Conservation (phyloP, 2,329 filamentous ascomycete genomes). For the Calonectria pauciramosa region DNA sequence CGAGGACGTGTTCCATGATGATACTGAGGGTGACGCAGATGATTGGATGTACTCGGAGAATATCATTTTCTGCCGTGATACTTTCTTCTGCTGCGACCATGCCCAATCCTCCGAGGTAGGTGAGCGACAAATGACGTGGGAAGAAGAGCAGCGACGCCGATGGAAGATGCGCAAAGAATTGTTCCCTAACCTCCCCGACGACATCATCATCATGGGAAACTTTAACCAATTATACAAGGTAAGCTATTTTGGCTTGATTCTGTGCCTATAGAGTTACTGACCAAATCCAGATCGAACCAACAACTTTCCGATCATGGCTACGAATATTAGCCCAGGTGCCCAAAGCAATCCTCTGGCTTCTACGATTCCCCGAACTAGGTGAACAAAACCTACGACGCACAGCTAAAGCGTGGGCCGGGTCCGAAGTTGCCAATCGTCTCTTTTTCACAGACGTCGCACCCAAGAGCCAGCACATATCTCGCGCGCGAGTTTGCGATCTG, state of each 20-base stretch:
- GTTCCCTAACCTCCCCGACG: slow-evolving; percentile 85
- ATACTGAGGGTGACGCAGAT: slow-evolving; percentile 77
- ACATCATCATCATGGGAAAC: slow-evolving; percentile 93
- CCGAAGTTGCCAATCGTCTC: slow-evolving; percentile 87
- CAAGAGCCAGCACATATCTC: slow-evolving; percentile 92
- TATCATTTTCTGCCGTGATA: slow-evolving; percentile 93
- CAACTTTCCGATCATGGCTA: slow-evolving; percentile 95
- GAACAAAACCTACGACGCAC: slow-evolving; percentile 87
- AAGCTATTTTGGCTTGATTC: slow-evolving; percentile 44
- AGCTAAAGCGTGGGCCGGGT: slow-evolving; percentile 85
- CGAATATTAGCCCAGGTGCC: slow-evolving; percentile 89
- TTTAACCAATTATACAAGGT: slow-evolving; percentile 99
- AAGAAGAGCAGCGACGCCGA: slow-evolving; percentile 82
- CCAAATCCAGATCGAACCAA: slow-evolving; percentile 85
- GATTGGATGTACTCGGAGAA: slow-evolving; percentile 98
- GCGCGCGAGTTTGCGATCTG: slow-evolving; percentile 91
- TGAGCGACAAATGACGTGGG: slow-evolving; percentile 80
- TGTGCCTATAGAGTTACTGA: slow-evolving; percentile 12
- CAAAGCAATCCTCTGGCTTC: slow-evolving; percentile 92
- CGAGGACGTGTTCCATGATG: slow-evolving; percentile 76
- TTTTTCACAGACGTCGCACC: slow-evolving; percentile 97
- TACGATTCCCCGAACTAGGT: slow-evolving; percentile 95
- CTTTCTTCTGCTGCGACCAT: slow-evolving; percentile 99
- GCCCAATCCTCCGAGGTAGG: slow-evolving; percentile 85
- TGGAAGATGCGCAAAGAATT: slow-evolving; percentile 96